Evolutionary conservation across 345 rosid species (phyloP), one percentile per base, ranked within the genome.

Genomic region (Lagerstroemia speciosa): DNA sequence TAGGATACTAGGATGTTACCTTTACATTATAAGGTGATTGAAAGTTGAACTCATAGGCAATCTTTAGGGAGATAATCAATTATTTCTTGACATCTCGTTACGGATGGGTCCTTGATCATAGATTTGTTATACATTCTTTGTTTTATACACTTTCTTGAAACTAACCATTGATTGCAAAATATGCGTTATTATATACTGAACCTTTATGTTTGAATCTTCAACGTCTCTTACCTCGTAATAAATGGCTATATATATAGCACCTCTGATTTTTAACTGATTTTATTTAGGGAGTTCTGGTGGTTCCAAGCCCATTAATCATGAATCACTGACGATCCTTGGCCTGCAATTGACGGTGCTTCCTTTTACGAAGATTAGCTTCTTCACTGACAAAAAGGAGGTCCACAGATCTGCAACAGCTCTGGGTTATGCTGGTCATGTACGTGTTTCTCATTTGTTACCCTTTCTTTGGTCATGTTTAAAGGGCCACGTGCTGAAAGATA

Each of bases 401-500:
- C 98, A 88, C 85, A 92, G 81, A 82, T 88, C 96, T 34, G 88
- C 96, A 80, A 84, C 92, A 69, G 98, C 92, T 71, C 74, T 95
- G 68, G 99, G 93, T 83, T 92, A 90, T 72, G 90, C 84, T 67
- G 96, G 98, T 43, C 99, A 94, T 74, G 99, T 92, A 72, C 50
- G 99, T 67, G 73, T 76, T 38, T 11, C 63, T 30, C 38, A 67
- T 69, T 7, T 50, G 61, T 64, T 67, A 26, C 40, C 64, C 26
- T 19, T 45, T 53, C 32, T 71, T 61, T 36, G 29, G 11, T 36
- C 31, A 20, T 34, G 7, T 64, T 20, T 64, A 22, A 64, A 64
- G 38, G 66, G n/a, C 27, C 14, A 33, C 45, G 20, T 64, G 27
- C 24, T 64, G 45, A 36, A 34, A 34, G 10, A 34, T 24, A 15